Base-by-base conservation (phyloP, 345 rosid genomes). In the Pistacia atlantica region DNA sequence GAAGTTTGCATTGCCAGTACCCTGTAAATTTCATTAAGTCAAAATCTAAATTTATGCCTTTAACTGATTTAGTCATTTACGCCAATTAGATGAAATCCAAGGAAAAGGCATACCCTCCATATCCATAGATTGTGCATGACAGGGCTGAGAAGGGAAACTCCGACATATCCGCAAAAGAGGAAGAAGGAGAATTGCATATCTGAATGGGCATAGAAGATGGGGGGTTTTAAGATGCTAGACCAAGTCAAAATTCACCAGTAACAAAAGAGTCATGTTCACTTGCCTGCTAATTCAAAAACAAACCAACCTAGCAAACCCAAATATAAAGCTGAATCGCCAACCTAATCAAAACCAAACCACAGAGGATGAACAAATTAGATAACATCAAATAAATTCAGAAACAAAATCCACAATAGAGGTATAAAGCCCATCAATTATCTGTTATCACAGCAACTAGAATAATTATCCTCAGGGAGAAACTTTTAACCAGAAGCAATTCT, bases 311-410 rank as follows among this genome's bases (percentile, higher is more conserved):
- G 85, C 69, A 93, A 85, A 72, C 95, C 93, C 79, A 96, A 77
- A 25, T 25, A 85, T 89, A 93, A 84, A 54, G 97, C 97, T 1
- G 93, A 90, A 85, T 96, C 99, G 73, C 98, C 98, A 84, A 91
- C 93, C 98, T 96, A 78, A 69, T 65, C 54, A 79, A 72, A 78
- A 76, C 62, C 48, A 67, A 73, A 67, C 63, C 75, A 20, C 17
- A 72, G 49, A 12, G 38, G 51, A 22, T 54, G 45, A 65, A 75
- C 13, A 35, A 67, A 72, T 25, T 25, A 66, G 68, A 67, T 38
- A 66, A 12, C 37, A 54, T 37, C 2, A 57, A 17, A 74, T 6
- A 9, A 42, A 61, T 10, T 46, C 14, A 55, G 57, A 46, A 25
- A 65, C 12, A 70, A 65, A 45, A 49, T 35, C 25, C 57, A 62